Percentiles rank a stretch among this genome's conserved stretches.
phyloP scores from a whole-genome alignment of 768 basidiomycete genomes.

The Pleurotus tuber-regium region DNA sequence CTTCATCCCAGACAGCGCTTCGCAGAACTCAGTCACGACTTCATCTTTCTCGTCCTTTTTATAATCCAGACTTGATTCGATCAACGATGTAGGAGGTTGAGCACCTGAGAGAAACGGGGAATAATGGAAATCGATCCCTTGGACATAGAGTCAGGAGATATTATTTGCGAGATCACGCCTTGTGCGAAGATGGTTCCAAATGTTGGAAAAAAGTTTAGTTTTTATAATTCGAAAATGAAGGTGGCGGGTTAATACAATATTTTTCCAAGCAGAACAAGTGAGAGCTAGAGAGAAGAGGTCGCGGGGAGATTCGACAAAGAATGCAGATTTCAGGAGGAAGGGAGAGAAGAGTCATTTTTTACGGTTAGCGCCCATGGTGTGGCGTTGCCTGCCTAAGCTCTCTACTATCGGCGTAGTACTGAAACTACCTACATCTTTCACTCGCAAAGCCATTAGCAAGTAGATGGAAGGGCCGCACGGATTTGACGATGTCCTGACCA shows the following conservation, averaged over 20 bases:
- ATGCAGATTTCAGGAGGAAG: constrained; percentile 45
- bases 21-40: not conserved
- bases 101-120: not conserved
- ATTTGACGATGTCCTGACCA: no score
- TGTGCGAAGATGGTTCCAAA: constrained; percentile 49
- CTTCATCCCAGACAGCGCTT: not conserved
- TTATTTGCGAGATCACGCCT: constrained; percentile 45
- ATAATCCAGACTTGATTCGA: not conserved
- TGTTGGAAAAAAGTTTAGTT: constrained; percentile 25
- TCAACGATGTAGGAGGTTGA: not conserved
- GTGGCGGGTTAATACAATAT: constrained; percentile 41
- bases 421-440: no score
- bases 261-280: constrained; percentile 32
- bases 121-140: not conserved
- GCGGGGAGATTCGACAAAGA: constrained; percentile 35
- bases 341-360: not conserved
- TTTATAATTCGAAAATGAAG: constrained; percentile 49
- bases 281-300: constrained; percentile 45
- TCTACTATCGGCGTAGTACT: no score
- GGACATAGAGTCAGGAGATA: constrained; percentile 18
- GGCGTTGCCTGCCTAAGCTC: no score
- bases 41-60: not conserved
- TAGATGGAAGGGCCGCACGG: no score
- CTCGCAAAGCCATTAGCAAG: no score
- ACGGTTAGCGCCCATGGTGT: no score